A percentile compares a stretch with the other conserved stretches of the same genome.
Evolutionary conservation across 2,329 filamentous ascomycete species (phyloP).

Genomic region (Aspergillus transmontanensis): DNA sequence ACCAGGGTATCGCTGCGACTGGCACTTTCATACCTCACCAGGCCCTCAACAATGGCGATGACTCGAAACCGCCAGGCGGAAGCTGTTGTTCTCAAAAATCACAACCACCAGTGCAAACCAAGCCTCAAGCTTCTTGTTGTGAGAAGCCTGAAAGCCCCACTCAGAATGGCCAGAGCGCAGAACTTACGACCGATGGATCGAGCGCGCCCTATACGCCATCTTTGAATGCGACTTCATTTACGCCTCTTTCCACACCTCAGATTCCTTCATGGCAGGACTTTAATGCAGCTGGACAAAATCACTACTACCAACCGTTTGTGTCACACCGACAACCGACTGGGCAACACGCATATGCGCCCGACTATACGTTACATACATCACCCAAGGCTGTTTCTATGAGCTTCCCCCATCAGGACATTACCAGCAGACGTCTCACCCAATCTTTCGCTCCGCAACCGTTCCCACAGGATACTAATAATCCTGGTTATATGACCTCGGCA

Average conservation of each 20-base stretch:
- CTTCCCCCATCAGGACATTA: conserved; percentile 17
- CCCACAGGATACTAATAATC: conserved; percentile 8
- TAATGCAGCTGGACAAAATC: conserved; percentile 15
- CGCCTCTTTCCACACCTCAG: conserved; percentile 18
- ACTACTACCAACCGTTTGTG: conserved; percentile 21
- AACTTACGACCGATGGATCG: not conserved
- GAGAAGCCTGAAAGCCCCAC: conserved; percentile 16
- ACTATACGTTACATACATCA: conserved; percentile 17
- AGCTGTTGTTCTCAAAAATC: conserved; percentile 31
- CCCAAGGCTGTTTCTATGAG: conserved; percentile 14
- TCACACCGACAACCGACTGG: conserved; percentile 14
- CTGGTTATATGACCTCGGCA: conserved; percentile 11
- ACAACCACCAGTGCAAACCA: conserved; percentile 16
- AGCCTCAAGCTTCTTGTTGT: conserved; percentile 33
- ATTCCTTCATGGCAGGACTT: conserved; percentile 27
- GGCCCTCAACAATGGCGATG: not conserved
- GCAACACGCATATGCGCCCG: conserved; percentile 19
- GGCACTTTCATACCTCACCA: conserved; percentile 1
- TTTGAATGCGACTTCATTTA: conserved; percentile 20
- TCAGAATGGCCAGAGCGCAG: not conserved
- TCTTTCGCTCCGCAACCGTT: conserved; percentile 18
- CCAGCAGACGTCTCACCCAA: conserved; percentile 21
- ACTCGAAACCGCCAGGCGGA: conserved; percentile 6
- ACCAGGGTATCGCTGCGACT: not conserved
- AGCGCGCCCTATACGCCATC: conserved; percentile 10